Evolutionary conservation across 1,284 basidiomycete species (phyloP), one percentile per base, ranked within the genome.

Genomic region (Ganoderma multipileum): DNA sequence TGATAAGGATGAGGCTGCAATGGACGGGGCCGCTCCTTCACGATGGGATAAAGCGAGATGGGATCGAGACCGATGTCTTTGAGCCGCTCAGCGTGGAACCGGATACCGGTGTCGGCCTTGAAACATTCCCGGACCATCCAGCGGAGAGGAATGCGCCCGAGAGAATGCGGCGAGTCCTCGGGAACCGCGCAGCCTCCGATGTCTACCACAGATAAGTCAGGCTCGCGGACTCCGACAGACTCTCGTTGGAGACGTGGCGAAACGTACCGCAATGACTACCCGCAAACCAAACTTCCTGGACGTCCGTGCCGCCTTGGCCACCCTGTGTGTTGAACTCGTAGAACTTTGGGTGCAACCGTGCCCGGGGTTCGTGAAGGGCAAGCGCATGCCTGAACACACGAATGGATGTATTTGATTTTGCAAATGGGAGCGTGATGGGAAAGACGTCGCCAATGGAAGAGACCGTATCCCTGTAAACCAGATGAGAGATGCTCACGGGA

Each of bases 111-210:
- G 30, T 79, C 73, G 8, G 73, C 70, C 44, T 68, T 71, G 82
- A 89, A 87, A 73, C 84, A 85, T 75, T 90, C 81, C 52, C 89
- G 84, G 57, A 91, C 82, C 89, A 91, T 90, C 89, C 89, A 90
- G 1, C 88, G 84, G 11, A 90, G 81, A 26, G 89, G 81, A 65
- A 90, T 89, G 64, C 87, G 84, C 3, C 88, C 86, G 16, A 90
- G 83, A 41, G 83, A 85, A 72, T 88, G 80, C 2, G 80, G 81
- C 1, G 83, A 84, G 44, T 81, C 81, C 74, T 89, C 88, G 30
- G 78, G 76, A 0, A 89, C 88, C 1, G 85, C 84, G 14, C 88
- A 85, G 30, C 87, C 87, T 20, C 85, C 86, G 52, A 87, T 79
- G 68, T 89, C 86, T 86, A 71, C 18, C 33, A 33, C 4, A 33